phyloP scores from a whole-genome alignment of 331 rosid species.

The Spiraea crenata region DNA sequence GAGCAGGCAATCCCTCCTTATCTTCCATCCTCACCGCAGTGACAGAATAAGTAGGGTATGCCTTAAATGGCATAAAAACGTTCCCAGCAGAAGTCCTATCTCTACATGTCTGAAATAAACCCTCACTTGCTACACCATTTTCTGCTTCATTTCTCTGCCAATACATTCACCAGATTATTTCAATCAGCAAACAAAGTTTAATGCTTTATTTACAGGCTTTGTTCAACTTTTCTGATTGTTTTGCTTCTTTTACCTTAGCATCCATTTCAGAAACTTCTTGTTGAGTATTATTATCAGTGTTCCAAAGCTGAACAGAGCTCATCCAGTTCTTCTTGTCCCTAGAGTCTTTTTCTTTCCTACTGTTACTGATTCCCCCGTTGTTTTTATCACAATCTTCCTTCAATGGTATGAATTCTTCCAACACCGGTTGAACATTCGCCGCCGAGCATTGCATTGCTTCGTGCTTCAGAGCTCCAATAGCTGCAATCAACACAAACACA shows the following conservation, averaged over 20 bases:
- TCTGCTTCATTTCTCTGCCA: slow-evolving; percentile 56
- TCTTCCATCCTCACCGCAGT: slow-evolving; percentile 32
- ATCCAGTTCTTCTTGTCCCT: slow-evolving; percentile 91
- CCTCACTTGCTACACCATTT: slow-evolving; percentile 34
- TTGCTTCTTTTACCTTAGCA: slow-evolving; percentile 40
- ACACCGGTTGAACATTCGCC: slow-evolving; percentile 49
- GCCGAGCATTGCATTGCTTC: slow-evolving; percentile 50
- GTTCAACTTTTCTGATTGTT: slow-evolving; percentile 14
- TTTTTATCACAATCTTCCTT: slow-evolving; percentile 56
- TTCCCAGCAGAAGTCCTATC: slow-evolving; percentile 39
- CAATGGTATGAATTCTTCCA: slow-evolving; percentile 85
- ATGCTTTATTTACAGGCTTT: background rate
- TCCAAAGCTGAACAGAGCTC: slow-evolving; percentile 99
- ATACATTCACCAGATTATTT: background rate
- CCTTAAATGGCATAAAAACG: slow-evolving; percentile 55
- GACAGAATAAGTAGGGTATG: slow-evolving; percentile 42
- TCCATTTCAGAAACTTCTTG: slow-evolving; percentile 20
- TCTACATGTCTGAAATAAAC: slow-evolving; percentile 50
- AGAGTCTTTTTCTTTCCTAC: slow-evolving; percentile 46
- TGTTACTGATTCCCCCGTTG: slow-evolving; percentile 26
- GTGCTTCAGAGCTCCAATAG: slow-evolving; percentile 58
- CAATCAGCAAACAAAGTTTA: background rate
- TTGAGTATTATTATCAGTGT: slow-evolving; percentile 33
- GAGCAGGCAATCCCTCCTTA: slow-evolving; percentile 51
- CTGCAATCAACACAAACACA: slow-evolving; percentile 36